Percentiles rank a stretch among this genome's conserved stretches.
phyloP scores from a whole-genome alignment of 139 green algal species.

The Coelastrella sp. region DNA sequence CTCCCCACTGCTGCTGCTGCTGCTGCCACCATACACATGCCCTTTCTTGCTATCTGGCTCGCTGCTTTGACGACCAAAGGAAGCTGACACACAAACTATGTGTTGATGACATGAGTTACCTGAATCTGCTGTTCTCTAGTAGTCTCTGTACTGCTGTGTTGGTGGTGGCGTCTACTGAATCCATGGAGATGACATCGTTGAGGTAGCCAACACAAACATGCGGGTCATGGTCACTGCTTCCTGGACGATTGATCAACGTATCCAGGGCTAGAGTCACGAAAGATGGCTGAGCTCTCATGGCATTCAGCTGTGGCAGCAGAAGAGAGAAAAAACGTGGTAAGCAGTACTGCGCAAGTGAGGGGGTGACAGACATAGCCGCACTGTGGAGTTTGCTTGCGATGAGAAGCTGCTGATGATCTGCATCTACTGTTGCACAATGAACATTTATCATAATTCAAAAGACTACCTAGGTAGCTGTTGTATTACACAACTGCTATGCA shows the following conservation, averaged over 20 bases:
- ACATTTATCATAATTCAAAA: too few relatives aligned
- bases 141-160: slow-evolving; percentile 8
- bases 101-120: too few relatives aligned
- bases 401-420: too few relatives aligned
- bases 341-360: too few relatives aligned
- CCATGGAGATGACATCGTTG: slow-evolving; percentile 11
- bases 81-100: too few relatives aligned
- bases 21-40: not conserved
- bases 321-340: not conserved
- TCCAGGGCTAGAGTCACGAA: slow-evolving; percentile 9
- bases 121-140: not conserved
- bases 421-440: not conserved
- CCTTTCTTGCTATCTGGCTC: not conserved
- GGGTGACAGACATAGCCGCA: too few relatives aligned
- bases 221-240: not conserved
- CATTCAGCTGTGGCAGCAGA: not conserved
- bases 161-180: not conserved
- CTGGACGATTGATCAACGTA: not conserved
- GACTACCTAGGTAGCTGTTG: too few relatives aligned
- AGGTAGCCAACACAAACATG: slow-evolving; percentile 24
- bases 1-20: slow-evolving; percentile 18
- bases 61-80: too few relatives aligned
- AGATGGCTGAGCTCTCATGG: not conserved
- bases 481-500: too few relatives aligned
- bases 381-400: too few relatives aligned